A percentile compares a stretch with the other conserved stretches of the same genome.
phyloP scores from a whole-genome alignment of 2,329 filamentous ascomycete genomes.

The Pestalotiopsis sp. region DNA sequence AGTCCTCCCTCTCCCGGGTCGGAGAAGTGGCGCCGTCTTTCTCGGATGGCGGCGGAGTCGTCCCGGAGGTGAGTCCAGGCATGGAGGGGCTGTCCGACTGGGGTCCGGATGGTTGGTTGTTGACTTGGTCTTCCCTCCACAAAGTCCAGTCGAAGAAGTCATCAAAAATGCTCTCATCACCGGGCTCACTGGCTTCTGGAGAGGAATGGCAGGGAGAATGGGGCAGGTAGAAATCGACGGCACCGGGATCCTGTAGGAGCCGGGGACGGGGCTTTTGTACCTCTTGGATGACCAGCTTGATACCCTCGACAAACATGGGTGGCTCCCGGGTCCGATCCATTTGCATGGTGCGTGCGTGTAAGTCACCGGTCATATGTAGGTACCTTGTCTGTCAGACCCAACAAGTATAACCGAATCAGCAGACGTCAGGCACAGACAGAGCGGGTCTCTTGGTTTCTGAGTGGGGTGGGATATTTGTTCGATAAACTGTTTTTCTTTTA shows the following conservation, averaged over 20 bases:
- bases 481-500: slow-evolving; percentile 11
- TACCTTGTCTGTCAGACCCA: slow-evolving; percentile 11
- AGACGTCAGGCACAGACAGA: slow-evolving; percentile 10
- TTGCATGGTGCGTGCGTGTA: slow-evolving; percentile 16
- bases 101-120: slow-evolving; percentile 21
- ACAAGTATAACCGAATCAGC: slow-evolving; percentile 12
- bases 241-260: neutral
- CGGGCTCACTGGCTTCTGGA: slow-evolving; percentile 4
- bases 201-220: slow-evolving; percentile 3
- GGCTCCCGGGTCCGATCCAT: slow-evolving; percentile 9
- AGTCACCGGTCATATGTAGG: slow-evolving; percentile 15
- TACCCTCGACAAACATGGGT: slow-evolving; percentile 14
- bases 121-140: slow-evolving; percentile 24
- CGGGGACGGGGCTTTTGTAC: slow-evolving; percentile 11
- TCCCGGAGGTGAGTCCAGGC: slow-evolving; percentile 34
- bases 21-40: slow-evolving; percentile 33
- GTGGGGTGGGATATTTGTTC: slow-evolving; percentile 13
- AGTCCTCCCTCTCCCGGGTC: slow-evolving; percentile 20
- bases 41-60: slow-evolving; percentile 26
- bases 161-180: slow-evolving; percentile 5
- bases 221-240: slow-evolving; percentile 11
- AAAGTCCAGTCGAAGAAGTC: slow-evolving; percentile 12
- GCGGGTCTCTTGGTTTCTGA: slow-evolving; percentile 15
- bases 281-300: slow-evolving; percentile 14
- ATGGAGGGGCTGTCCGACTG: slow-evolving; percentile 34